Conservation (phyloP, 2,329 filamentous ascomycete species). For the Ophiobolus disseminans region DNA sequence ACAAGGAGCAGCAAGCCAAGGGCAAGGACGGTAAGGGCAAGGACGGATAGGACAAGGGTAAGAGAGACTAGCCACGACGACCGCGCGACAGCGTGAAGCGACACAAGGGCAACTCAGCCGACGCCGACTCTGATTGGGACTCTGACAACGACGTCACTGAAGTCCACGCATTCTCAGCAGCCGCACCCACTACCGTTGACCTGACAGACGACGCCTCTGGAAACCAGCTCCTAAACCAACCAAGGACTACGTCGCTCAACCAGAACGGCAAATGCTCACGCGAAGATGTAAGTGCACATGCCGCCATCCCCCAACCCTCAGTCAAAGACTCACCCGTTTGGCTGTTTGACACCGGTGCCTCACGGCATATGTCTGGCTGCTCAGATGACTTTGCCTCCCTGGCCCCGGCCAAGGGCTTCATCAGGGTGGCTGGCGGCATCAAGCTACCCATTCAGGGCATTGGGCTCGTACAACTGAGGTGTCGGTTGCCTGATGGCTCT, state of each 20-base stretch:
- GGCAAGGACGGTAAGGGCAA: slow-evolving; percentile 1
- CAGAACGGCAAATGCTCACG: background rate
- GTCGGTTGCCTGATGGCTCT: slow-evolving; percentile 6
- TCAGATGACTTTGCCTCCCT: slow-evolving; percentile 10
- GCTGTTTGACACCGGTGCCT: slow-evolving; percentile 17
- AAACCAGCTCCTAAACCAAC: background rate
- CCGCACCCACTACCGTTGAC: slow-evolving; percentile 2
- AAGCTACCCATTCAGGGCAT: slow-evolving; percentile 11
- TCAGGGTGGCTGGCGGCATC: slow-evolving; percentile 8
- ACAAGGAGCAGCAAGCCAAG: slow-evolving; percentile 5
- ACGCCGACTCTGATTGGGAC: background rate
- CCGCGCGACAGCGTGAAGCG: slow-evolving; percentile 1
- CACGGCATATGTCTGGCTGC: slow-evolving; percentile 10
- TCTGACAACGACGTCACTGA: background rate
- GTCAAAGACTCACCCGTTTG: background rate
- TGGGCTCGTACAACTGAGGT: slow-evolving; percentile 5
- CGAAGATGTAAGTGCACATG: slow-evolving; percentile 6
- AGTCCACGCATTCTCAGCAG: background rate
- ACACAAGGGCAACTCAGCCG: slow-evolving; percentile 4
- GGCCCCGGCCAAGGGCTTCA: slow-evolving; percentile 1
- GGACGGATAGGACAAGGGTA: too few species aligned
- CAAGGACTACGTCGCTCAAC: background rate
- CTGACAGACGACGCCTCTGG: background rate
- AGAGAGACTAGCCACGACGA: background rate
- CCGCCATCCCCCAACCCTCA: slow-evolving; percentile 2